Base-by-base conservation (phyloP, 208 protist genomes). In the Trypanosoma scelopori region DNA sequence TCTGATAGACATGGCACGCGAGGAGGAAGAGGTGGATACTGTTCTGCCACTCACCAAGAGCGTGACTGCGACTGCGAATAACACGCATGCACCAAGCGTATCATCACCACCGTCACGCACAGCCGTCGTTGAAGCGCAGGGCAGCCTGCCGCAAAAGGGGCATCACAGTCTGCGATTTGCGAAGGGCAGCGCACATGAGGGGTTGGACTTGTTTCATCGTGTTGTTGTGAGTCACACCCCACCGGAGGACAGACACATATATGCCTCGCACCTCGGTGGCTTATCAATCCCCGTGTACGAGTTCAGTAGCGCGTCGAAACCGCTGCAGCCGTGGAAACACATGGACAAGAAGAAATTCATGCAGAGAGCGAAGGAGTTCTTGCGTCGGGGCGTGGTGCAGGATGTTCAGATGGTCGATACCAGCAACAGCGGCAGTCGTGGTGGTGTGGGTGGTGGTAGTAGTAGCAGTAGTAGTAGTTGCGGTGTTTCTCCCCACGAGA, bases 221-320 rank as follows among this genome's bases (percentile, higher is more conserved):
- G 88, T 94, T 3, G 85, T 94, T 12, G 65, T 89, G 47, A 80
- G 71, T 20, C 82, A 90, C 62, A 52, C 32, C 25, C 64, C 50
- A 35, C 84, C 88, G 0, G 71, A 79, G 30, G 74, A 78, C 1
- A 74, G 71, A 28, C 59, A 68, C 22, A 61, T 94, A 27, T 94
- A 94, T 69, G 82, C 85, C 0, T 57, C 85, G 11, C 81, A 74
- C 13, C 81, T 94, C 1, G 79, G 84, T 15, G 88, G 88, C 27
- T 63, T 94, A 0, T 90, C 82, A 27, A 43, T 94, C 39, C 69
- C 80, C 7, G 78, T 90, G 23, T 79, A 91, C 60, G 84, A 94
- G 76, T 94, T 82, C 78, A 92, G 83, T 55, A 42, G 56, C 13
- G 80, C 84, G 74, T 94, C 88, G 22, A 76, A 76, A 43, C 85